These are phyloP conservation scores for Amanita molliuscula DNA, from an alignment of 768 basidiomycete species.

Conservation along the genomic window DNA sequence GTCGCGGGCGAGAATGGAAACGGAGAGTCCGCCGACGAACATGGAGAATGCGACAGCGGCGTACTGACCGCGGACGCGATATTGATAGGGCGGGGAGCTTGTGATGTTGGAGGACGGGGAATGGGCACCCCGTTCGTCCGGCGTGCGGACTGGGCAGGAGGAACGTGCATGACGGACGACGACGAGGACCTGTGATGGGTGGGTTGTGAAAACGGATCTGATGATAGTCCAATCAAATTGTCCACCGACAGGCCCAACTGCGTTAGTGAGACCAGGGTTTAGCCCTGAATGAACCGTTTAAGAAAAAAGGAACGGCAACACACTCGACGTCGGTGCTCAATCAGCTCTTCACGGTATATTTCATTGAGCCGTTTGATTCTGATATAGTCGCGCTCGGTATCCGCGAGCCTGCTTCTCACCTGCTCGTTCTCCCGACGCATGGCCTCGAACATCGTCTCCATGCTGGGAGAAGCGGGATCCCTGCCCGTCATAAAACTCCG, in stretches of 20 bases:
- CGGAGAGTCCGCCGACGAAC: constrained; percentile 49
- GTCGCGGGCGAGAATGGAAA: constrained; percentile 56
- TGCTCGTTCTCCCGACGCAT: constrained; percentile 75
- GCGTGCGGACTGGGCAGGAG: constrained; percentile 21
- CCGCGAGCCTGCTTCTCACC: constrained; percentile 52
- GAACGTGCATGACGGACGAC: constrained; percentile 28
- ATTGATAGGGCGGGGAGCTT: constrained; percentile 45
- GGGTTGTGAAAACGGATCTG: constrained; percentile 64
- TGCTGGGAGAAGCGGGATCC: constrained; percentile 25
- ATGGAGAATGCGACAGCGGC: constrained; percentile 55
- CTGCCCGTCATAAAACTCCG: constrained; percentile 18
- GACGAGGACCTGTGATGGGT: constrained; percentile 50
- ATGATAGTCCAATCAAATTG: constrained; percentile 61
- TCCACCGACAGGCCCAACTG: constrained; percentile 74
- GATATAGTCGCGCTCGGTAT: constrained; percentile 71
- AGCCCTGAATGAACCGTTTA: background rate
- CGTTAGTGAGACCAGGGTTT: constrained; percentile 7
- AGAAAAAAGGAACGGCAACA: background rate
- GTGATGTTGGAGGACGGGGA: constrained; percentile 59
- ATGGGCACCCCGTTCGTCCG: constrained; percentile 58
- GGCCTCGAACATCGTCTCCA: constrained; percentile 62
- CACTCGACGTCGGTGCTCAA: constrained; percentile 67
- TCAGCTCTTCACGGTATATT: constrained; percentile 75
- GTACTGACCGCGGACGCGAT: constrained; percentile 43
- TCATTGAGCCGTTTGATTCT: constrained; percentile 69